A percentile compares a stretch with the other conserved stretches of the same genome.
Evolutionary conservation across 768 basidiomycete genomes (phyloP).

Genomic region (Megacollybia marginata): DNA sequence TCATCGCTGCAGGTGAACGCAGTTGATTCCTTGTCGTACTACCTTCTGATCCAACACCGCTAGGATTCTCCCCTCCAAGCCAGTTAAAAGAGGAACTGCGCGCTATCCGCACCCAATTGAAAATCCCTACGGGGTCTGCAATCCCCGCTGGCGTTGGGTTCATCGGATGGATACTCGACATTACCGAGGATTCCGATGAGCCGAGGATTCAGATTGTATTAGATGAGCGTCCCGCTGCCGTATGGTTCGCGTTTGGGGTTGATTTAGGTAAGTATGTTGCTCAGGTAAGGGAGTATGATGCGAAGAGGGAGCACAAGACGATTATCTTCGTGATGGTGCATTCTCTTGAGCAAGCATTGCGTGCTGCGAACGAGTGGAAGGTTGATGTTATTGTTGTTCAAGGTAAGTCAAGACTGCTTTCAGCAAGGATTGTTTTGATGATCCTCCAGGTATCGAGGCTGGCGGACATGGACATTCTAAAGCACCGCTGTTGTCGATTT

Average conservation of each 20-base stretch:
- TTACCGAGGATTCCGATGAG: constrained; percentile 24
- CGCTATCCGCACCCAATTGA: constrained; percentile 26
- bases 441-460: constrained; percentile 17
- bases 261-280: constrained; percentile 44
- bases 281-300: constrained; percentile 33
- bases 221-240: constrained; percentile 35
- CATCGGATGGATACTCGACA: constrained; percentile 50
- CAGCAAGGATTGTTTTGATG: not conserved
- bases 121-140: constrained; percentile 18
- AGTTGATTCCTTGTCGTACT: constrained; percentile 1
- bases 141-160: constrained; percentile 55
- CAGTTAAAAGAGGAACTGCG: constrained; percentile 33
- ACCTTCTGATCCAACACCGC: not conserved
- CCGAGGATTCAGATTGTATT: constrained; percentile 34
- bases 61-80: constrained; percentile 31
- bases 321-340: constrained; percentile 43
- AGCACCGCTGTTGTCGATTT: constrained; percentile 27
- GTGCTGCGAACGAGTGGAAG: constrained; percentile 36
- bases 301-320: constrained; percentile 33
- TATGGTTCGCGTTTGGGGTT: constrained; percentile 60
- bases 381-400: constrained; percentile 61
- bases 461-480: constrained; percentile 22
- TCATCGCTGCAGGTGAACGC: constrained; percentile 40
- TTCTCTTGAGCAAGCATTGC: constrained; percentile 35
- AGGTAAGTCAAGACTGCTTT: constrained; percentile 29